phyloP scores from a whole-genome alignment of 495 filamentous ascomycete genomes.

The Cercophora samala region DNA sequence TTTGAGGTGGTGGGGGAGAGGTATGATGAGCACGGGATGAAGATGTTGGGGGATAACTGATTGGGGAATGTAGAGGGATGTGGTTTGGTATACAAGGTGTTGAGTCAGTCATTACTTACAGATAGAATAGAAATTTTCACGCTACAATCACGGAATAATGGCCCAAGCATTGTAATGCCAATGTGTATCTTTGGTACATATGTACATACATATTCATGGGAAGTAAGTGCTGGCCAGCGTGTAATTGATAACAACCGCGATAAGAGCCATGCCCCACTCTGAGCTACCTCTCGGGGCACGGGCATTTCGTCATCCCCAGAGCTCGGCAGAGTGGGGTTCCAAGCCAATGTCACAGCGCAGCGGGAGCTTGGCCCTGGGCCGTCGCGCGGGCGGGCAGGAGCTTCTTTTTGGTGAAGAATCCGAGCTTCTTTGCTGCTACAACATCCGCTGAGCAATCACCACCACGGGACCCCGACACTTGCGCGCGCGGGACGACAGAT shows the following conservation, averaged over 20 bases:
- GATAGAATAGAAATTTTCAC: neutral
- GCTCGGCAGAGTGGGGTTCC: neutral
- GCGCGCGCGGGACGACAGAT: neutral
- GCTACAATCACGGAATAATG: neutral
- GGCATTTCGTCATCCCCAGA: neutral
- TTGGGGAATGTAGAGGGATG: neutral
- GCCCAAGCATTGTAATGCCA: too few species aligned
- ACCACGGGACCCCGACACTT: neutral
- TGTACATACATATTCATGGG: too few species aligned
- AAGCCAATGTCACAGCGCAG: neutral
- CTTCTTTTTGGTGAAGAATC: neutral
- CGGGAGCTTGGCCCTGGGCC: neutral
- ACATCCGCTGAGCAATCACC: neutral
- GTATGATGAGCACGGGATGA: slow-evolving; percentile 29
- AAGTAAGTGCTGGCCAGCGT: neutral
- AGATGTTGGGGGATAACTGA: neutral
- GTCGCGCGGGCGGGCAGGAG: neutral
- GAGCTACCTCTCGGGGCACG: neutral
- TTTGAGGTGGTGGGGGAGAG: slow-evolving; percentile 41
- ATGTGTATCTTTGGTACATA: too few species aligned
- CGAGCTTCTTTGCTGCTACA: neutral
- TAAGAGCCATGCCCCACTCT: neutral
- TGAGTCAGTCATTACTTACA: neutral
- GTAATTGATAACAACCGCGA: neutral
- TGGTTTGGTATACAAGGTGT: neutral